These are phyloP conservation scores for Solanum boliviense DNA, from an alignment of 257 asterid genomes.

Conservation along the genomic window DNA sequence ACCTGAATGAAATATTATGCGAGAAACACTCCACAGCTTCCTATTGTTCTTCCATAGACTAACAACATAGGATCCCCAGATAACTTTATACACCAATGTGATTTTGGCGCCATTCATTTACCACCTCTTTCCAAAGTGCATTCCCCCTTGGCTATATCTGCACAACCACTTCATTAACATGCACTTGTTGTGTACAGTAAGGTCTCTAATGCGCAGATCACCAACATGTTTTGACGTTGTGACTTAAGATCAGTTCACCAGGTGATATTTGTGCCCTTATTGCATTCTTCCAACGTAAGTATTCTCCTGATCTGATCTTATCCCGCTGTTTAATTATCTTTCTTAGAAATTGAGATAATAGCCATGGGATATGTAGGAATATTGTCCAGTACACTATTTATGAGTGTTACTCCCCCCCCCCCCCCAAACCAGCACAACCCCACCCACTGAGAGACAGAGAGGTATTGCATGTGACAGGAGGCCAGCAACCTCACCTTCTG, in stretches of 20 bases:
- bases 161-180: not conserved
- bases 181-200: not conserved
- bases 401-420: not conserved
- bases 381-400: not conserved
- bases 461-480: no score
- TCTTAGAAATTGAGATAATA: not conserved
- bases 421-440: no score
- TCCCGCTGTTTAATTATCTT: not conserved
- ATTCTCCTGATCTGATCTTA: not conserved
- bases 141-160: not conserved
- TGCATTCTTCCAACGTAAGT: not conserved
- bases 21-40: not conserved
- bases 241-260: not conserved
- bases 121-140: not conserved
- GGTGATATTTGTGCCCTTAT: not conserved
- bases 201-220: not conserved
- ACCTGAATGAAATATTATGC: not conserved
- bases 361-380: not conserved
- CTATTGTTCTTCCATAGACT: not conserved
- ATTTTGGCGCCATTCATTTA: not conserved
- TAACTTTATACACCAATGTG: not conserved
- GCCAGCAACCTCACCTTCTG: no score
- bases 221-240: not conserved
- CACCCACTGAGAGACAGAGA: no score
- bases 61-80: not conserved